These are phyloP conservation scores for Wickerhamiella brachini DNA, from an alignment of 805 yeast genomes.

Conservation along the genomic window DNA sequence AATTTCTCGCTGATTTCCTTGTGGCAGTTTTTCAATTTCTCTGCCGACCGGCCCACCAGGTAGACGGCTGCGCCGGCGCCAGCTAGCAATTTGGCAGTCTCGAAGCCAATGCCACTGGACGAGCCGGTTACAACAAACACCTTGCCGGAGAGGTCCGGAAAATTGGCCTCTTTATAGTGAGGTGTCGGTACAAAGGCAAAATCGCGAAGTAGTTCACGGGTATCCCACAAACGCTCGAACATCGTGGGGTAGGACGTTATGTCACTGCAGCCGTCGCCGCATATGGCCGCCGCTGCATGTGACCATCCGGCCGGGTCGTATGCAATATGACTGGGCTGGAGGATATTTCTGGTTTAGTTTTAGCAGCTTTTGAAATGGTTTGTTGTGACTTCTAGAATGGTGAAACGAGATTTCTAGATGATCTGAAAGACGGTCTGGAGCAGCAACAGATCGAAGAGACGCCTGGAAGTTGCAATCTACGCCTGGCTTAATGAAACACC, in stretches of 20 bases:
- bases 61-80: slow-evolving; percentile 27
- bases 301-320: neutral
- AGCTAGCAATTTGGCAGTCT: slow-evolving; percentile 13
- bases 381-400: too few relatives aligned
- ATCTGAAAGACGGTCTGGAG: too few relatives aligned
- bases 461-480: too few relatives aligned
- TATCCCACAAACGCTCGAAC: slow-evolving; percentile 3
- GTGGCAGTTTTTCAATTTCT: slow-evolving; percentile 24
- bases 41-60: slow-evolving; percentile 28
- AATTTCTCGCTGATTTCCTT: slow-evolving; percentile 19
- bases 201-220: slow-evolving; percentile 11
- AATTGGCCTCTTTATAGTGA: slow-evolving; percentile 9
- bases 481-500: too few relatives aligned
- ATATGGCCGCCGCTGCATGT: neutral
- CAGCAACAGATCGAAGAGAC: too few relatives aligned
- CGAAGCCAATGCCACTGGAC: slow-evolving; percentile 17
- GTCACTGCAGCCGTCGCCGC: neutral
- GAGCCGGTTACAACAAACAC: slow-evolving; percentile 22
- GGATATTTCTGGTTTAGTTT: too few relatives aligned
- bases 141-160: slow-evolving; percentile 25
- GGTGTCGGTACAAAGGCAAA: slow-evolving; percentile 8
- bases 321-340: too few relatives aligned
- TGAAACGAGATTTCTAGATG: too few relatives aligned
- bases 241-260: neutral
- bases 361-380: too few relatives aligned